phyloP scores from a whole-genome alignment of 768 basidiomycete species.

The Panaeolus cyanescens region DNA sequence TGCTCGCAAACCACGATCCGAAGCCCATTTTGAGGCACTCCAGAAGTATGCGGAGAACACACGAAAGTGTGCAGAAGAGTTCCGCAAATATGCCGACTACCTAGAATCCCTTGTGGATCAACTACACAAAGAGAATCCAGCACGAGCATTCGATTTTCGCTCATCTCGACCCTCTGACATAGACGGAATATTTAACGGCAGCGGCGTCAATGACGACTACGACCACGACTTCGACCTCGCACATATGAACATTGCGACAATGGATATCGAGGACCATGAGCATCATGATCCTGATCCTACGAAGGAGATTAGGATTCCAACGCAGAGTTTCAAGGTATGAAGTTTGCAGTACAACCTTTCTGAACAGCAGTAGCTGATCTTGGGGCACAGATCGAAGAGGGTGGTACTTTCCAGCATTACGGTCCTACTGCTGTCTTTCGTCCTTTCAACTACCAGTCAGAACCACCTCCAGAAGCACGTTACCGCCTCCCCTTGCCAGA shows the following conservation, averaged over 20 bases:
- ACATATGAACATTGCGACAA: not conserved
- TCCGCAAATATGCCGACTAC: conserved; percentile 38
- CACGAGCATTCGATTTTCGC: conserved; percentile 19
- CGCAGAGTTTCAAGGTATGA: conserved; percentile 39
- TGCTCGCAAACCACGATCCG: conserved; percentile 42
- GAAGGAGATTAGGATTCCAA: conserved; percentile 40
- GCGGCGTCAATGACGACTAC: conserved; percentile 11
- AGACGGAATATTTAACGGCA: conserved; percentile 15
- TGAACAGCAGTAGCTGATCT: not conserved
- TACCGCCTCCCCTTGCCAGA: conserved; percentile 37
- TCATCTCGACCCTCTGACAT: conserved; percentile 19
- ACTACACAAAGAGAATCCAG: conserved; percentile 32
- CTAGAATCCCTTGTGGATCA: conserved; percentile 46
- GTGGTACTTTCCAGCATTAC: conserved; percentile 37
- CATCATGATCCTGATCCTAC: conserved; percentile 20
- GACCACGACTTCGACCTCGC: conserved; percentile 18
- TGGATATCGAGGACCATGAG: not conserved
- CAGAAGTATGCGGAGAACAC: conserved; percentile 41
- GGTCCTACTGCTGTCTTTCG: conserved; percentile 46
- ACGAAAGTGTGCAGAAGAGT: conserved; percentile 36
- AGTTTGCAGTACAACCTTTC: not conserved
- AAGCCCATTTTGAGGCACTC: conserved; percentile 48
- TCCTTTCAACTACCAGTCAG: conserved; percentile 28
- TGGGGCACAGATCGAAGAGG: conserved; percentile 36
- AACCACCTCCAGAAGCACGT: conserved; percentile 28